Base-by-base conservation (phyloP, 805 yeast genomes). In the Saccharomycopsis amapae region DNA sequence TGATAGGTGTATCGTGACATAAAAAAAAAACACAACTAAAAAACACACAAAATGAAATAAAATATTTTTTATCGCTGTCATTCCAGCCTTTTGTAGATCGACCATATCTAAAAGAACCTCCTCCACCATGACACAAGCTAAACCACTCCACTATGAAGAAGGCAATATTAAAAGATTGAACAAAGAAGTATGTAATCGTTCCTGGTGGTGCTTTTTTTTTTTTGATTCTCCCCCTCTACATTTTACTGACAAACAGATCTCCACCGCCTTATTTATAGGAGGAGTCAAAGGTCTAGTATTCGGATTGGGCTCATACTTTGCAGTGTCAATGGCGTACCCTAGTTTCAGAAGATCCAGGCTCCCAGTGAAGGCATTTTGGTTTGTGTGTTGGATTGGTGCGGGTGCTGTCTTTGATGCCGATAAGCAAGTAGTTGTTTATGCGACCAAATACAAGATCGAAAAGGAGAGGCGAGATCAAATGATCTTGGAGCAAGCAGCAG, bases 361-460 rank as follows among this genome's bases (percentile, higher is more conserved):
- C 2, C 74, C 63, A 23, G 67, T 68, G 13, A 62, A 65, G 28
- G 68, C 64, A 6, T 65, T 67, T 45, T 70, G 68, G 49, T 68
- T 66, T 45, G 62, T 64, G 24, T 57, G 66, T 1, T 69, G 72
- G 68, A 62, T 67, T 19, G 61, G 68, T 5, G 59, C 62, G 62
- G 67, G 68, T 22, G 63, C 67, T 13, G 71, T 65, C 4, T 66
- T 65, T 53, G 61, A 63, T 54, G 72, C 71, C 5, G 75, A 70
- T 40, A 62, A 59, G 51, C 71, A 65, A 6, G 7, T 35, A 7
- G 38, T 18, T 18, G 24, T 35, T 15, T 35, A 7, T 18, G 68
- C 67, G 44, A 53, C 59, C 23, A 58, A 64, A 37, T 55, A 62
- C 28, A 63, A 60, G 48, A 55, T 48, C 6, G 62, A 62, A 18